phyloP scores from a whole-genome alignment of 116 monocot genomes.

The Zostera marina region DNA sequence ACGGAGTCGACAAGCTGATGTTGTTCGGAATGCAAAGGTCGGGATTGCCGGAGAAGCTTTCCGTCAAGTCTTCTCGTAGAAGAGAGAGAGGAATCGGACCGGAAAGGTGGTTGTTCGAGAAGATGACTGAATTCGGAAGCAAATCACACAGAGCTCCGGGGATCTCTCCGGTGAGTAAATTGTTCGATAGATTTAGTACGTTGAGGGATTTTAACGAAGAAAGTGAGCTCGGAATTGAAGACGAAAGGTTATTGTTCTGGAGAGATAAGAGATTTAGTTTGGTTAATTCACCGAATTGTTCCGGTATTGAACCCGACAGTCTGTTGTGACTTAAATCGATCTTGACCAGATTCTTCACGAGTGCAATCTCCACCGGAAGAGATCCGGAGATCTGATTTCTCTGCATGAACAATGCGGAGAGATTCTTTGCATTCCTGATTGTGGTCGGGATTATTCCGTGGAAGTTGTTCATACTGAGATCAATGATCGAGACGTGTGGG shows the following conservation, averaged over 20 bases:
- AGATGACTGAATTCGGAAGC: constrained; percentile 75
- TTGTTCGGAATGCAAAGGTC: constrained; percentile 39
- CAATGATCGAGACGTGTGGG: constrained; percentile 59
- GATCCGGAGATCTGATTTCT: constrained; percentile 53
- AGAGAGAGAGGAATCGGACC: constrained; percentile 71
- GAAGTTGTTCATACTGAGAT: constrained; percentile 54
- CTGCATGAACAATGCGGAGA: constrained; percentile 56
- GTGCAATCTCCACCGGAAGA: constrained; percentile 45
- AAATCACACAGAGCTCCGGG: constrained; percentile 60
- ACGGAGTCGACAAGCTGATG: constrained; percentile 20
- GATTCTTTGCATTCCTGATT: constrained; percentile 54
- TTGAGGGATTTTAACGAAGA: constrained; percentile 65
- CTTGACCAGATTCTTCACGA: constrained; percentile 44
- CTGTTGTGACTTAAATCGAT: constrained; percentile 76
- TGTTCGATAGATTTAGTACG: constrained; percentile 90
- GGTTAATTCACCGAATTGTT: constrained; percentile 35
- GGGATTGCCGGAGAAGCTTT: constrained; percentile 65
- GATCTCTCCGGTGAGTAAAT: constrained; percentile 62
- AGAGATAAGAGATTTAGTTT: constrained; percentile 61
- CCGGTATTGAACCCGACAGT: constrained; percentile 64
- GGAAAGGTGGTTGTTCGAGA: constrained; percentile 75
- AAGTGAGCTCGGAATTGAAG: constrained; percentile 58
- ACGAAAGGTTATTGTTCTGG: constrained; percentile 54
- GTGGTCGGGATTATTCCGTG: constrained; percentile 37
- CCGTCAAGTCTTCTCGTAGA: constrained; percentile 64